A percentile compares a stretch with the other conserved stretches of the same genome.
phyloP scores from a whole-genome alignment of 108 stramenopile species.

The Cyclotella baltica region DNA sequence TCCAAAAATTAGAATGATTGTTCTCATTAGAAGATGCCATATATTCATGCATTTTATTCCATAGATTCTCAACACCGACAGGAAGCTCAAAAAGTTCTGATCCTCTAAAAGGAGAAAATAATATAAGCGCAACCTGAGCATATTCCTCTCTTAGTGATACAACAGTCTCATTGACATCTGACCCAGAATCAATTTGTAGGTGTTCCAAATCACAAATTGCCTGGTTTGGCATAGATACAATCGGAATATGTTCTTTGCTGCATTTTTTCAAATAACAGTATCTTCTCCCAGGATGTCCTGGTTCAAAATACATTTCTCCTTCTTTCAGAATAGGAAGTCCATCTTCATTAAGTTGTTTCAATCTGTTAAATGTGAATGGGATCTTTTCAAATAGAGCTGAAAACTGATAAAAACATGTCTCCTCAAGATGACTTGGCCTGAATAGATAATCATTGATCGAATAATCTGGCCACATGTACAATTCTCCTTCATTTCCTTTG shows the following conservation, averaged over 20 bases:
- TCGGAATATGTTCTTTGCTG: neutral
- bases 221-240: neutral
- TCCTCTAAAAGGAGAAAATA: neutral
- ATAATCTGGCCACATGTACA: neutral
- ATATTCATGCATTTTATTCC: no score
- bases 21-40: neutral
- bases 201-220: neutral
- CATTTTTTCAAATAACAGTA: neutral
- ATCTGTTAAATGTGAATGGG: neutral
- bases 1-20: neutral
- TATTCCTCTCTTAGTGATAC: neutral
- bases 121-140: neutral
- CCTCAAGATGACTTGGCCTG: neutral
- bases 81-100: neutral
- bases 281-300: neutral
- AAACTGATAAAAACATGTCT: slow-evolving; percentile 5
- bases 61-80: neutral
- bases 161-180: neutral
- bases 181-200: neutral
- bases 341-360: neutral
- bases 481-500: neutral
- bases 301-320: neutral
- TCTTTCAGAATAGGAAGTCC: neutral
- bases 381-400: neutral
- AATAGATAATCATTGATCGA: neutral